Conservation (phyloP, 2,329 filamentous ascomycete genomes). For the Fusarium foetens region DNA sequence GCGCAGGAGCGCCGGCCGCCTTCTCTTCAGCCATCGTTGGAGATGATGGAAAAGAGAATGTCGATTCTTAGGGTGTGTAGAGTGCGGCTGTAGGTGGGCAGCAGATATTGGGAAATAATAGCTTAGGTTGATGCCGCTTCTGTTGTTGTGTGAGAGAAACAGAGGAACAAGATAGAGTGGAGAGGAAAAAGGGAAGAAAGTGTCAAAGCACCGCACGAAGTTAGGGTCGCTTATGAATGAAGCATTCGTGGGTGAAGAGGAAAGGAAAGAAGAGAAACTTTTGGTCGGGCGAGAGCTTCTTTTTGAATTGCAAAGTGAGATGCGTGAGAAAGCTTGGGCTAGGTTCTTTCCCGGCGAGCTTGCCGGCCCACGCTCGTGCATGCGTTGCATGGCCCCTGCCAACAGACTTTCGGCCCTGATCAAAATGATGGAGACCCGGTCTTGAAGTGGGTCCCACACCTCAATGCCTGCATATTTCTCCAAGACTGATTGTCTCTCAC, state of each 20-base stretch:
- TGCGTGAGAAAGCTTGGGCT: constrained; percentile 30
- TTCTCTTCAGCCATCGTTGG: constrained; percentile 65
- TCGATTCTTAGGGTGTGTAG: constrained; percentile 35
- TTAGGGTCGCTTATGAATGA: constrained; percentile 56
- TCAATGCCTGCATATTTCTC: constrained; percentile 36
- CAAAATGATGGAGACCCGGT: constrained; percentile 36
- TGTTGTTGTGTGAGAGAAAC: constrained; percentile 32
- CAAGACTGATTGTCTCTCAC: constrained; percentile 33
- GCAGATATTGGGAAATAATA: constrained; percentile 29
- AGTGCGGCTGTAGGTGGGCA: constrained; percentile 39
- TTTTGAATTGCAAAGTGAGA: constrained; percentile 51
- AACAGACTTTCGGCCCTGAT: constrained; percentile 44
- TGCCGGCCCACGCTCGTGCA: constrained; percentile 38
- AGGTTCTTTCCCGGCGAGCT: constrained; percentile 41
- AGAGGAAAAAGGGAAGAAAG: constrained; percentile 43
- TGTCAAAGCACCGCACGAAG: constrained; percentile 62
- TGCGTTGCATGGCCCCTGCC: constrained; percentile 37
- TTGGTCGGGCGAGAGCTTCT: constrained; percentile 51
- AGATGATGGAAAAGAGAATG: constrained; percentile 15
- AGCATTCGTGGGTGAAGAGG: constrained; percentile 62
- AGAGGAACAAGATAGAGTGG: constrained; percentile 44
- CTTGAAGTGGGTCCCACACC: constrained; percentile 26
- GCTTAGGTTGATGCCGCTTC: constrained; percentile 36
- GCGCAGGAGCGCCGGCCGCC: constrained; percentile 63
- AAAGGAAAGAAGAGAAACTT: constrained; percentile 50